Evolutionary conservation across 306 rosid genomes (phyloP), one percentile per base, ranked within the genome.

Genomic region (Cicer chorassanicum): DNA sequence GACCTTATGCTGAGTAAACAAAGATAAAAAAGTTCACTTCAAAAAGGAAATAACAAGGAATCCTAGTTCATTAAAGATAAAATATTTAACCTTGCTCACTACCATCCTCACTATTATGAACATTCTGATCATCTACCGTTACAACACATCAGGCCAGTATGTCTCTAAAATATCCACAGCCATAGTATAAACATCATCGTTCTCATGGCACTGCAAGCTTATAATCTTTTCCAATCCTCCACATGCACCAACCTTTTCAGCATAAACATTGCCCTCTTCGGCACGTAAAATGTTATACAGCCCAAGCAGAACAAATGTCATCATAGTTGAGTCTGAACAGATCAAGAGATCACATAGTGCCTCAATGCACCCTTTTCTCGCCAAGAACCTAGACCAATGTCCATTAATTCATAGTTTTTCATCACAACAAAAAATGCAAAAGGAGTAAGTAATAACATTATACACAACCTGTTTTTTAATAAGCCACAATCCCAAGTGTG

Each of bases 311-410:
- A 96, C 88, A 59, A 91, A 92, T 1, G 88, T 84, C 48, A 93
- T 93, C 1, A 91, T 87, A 80, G 89, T 86, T 54, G 96, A 88
- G 73, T 93, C 97, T 0, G 98, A 91, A 84, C 96, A 82, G 78
- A 89, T 51, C 10, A 82, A 73, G 41, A 73, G 80, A 62, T 82
- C n/a, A n/a, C n/a, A n/a, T n/a, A n/a, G n/a, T n/a, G n/a, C n/a
- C n/a, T n/a, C 86, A 69, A 82, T 74, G 57, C 86, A 82, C 69
- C 83, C 86, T 68, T 67, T 73, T 69, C 65, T 78, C 34, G 75
- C 83, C 48, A 82, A 68, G 73, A 21, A 73, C 80, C 80, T 78
- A 79, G 93, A 70, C 57, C 97, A 55, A 55, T 55, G 14, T 55
- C 38, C 29, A 9, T 55, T 54, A 21, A 55, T n/a, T 19, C 13